A percentile compares a stretch with the other conserved stretches of the same genome.
These are phyloP conservation scores for Poa annua DNA, from an alignment of 176 grass and related monocot genomes.

Conservation along the genomic window DNA sequence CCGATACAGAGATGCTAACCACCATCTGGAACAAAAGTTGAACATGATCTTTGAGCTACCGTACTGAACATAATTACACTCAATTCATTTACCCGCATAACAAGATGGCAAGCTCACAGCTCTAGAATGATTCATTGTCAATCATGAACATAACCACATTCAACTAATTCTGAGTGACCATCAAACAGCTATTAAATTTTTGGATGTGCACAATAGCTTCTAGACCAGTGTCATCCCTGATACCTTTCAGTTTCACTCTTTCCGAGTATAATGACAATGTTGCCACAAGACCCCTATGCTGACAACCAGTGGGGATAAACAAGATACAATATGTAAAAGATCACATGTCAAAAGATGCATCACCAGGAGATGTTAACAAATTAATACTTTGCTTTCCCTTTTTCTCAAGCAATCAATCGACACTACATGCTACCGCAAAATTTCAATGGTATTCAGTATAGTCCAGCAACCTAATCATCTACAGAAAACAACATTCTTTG, in stretches of 20 bases:
- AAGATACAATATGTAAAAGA: neutral
- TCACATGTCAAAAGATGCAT: neutral
- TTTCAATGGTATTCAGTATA: slow-evolving; percentile 29
- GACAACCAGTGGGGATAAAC: neutral
- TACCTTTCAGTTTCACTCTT: slow-evolving; percentile 11
- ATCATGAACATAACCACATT: too few species aligned
- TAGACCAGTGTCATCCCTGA: neutral
- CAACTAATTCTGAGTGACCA: too few species aligned
- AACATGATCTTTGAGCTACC: neutral
- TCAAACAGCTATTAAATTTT: neutral
- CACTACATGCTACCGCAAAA: slow-evolving; percentile 41
- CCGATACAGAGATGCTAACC: neutral
- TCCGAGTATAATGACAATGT: neutral
- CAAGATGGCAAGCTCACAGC: neutral
- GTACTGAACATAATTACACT: neutral
- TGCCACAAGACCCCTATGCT: neutral
- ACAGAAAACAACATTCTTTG: slow-evolving; percentile 81
- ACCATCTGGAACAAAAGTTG: neutral
- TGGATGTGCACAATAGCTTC: slow-evolving; percentile 4
- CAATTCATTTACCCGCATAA: neutral
- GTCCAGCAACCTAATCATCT: slow-evolving; percentile 57
- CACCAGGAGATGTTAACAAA: slow-evolving; percentile 7
- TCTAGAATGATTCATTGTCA: neutral
- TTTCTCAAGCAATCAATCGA: slow-evolving; percentile 20
- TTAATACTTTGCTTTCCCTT: slow-evolving; percentile 26